phyloP scores from a whole-genome alignment of 441 rosid genomes.

The Mallotus repandus region DNA sequence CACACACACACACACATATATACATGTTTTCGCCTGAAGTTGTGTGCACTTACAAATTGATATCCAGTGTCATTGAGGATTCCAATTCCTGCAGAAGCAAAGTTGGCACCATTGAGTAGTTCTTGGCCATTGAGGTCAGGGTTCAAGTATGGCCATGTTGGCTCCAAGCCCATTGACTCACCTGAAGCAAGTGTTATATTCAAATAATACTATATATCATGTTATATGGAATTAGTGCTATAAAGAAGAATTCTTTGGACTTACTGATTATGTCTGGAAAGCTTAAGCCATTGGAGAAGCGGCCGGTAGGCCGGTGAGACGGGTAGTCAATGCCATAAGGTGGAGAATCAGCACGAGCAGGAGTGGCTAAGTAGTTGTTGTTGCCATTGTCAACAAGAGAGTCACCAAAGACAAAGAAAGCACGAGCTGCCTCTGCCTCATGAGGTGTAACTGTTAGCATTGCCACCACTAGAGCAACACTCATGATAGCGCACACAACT shows the following conservation, averaged over 20 bases:
- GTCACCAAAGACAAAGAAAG: constrained; percentile 83
- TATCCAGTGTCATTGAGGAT: constrained; percentile 83
- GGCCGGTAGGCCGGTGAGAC: constrained; percentile 68
- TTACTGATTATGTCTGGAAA: constrained; percentile 71
- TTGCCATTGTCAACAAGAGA: constrained; percentile 85
- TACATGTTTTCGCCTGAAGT: background rate
- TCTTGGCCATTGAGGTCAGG: constrained; percentile 55
- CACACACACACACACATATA: too few relatives aligned
- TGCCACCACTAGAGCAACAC: background rate
- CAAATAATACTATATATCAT: too few relatives aligned
- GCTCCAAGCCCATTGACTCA: constrained; percentile 54
- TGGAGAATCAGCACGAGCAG: constrained; percentile 73
- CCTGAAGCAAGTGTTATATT: constrained; percentile 32
- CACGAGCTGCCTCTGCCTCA: constrained; percentile 47
- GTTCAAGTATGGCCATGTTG: constrained; percentile 72
- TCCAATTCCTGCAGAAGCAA: constrained; percentile 91
- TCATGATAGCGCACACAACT: background rate
- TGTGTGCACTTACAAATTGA: constrained; percentile 57
- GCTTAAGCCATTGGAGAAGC: constrained; percentile 82
- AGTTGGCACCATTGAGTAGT: constrained; percentile 79
- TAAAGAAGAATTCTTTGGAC: background rate
- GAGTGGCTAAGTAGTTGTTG: constrained; percentile 70
- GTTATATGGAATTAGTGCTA: background rate
- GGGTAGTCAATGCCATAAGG: constrained; percentile 81
- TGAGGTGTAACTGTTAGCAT: constrained; percentile 17